phyloP scores from a whole-genome alignment of 306 rosid genomes.

The Phaseolus lunatus region DNA sequence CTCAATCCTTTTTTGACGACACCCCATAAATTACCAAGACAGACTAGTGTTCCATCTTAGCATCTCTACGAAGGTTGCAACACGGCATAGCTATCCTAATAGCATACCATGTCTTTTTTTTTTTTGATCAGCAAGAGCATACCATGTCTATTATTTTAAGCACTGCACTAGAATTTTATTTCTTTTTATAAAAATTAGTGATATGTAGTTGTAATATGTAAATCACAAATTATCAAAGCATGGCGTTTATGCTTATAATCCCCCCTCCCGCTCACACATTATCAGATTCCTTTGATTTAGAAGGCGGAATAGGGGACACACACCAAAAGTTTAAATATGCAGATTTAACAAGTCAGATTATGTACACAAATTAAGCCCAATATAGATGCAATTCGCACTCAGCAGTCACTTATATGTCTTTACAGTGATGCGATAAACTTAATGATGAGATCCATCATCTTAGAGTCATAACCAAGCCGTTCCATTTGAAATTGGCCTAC shows the following conservation, averaged over 20 bases:
- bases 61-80: too few species aligned
- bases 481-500: constrained; percentile 92
- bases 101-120: too few species aligned
- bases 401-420: constrained; percentile 26
- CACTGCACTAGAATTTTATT: constrained; percentile 17
- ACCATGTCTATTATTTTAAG: constrained; percentile 13
- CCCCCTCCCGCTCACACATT: too few species aligned
- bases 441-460: constrained; percentile 75
- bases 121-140: too few species aligned
- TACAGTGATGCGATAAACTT: constrained; percentile 64
- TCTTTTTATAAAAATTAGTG: constrained; percentile 9
- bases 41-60: too few species aligned
- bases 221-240: constrained; percentile 32
- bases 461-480: constrained; percentile 78
- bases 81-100: too few species aligned
- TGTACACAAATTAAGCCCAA: constrained; percentile 40
- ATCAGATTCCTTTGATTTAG: constrained; percentile 26
- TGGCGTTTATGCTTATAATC: constrained; percentile 31
- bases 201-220: constrained; percentile 32
- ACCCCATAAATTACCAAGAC: too few species aligned
- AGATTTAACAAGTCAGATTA: constrained; percentile 43
- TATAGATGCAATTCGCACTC: constrained; percentile 27
- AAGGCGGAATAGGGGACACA: constrained; percentile 37
- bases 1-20: too few species aligned
- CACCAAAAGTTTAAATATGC: constrained; percentile 45